A percentile compares a stretch with the other conserved stretches of the same genome.
Evolutionary conservation across 2,329 filamentous ascomycete genomes (phyloP).

Genomic region (Microdochium nivale): DNA sequence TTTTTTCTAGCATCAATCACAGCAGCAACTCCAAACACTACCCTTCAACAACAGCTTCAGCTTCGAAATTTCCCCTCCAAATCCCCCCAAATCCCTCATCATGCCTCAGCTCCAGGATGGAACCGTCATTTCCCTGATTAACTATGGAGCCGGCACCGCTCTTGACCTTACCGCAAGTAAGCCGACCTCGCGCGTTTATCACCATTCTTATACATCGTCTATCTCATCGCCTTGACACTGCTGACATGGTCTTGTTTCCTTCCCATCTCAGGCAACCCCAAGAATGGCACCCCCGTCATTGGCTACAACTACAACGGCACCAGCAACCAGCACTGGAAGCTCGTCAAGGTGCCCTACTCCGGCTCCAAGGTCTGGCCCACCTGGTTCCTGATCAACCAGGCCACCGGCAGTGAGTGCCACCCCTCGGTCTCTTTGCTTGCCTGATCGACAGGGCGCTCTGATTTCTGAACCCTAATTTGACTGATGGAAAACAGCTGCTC

Average conservation of each 20-base stretch:
- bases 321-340: slow-evolving; percentile 5
- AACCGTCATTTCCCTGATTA: slow-evolving; percentile 3
- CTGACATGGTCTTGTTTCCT: neutral
- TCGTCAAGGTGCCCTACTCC: neutral
- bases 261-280: neutral
- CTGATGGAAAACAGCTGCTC: slow-evolving; percentile 2
- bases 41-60: neutral
- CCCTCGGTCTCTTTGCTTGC: neutral
- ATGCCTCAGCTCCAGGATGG: slow-evolving; percentile 1
- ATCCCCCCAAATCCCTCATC: neutral
- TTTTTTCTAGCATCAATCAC: too few relatives aligned
- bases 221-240: too few relatives aligned
- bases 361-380: slow-evolving; percentile 1
- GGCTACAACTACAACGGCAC: slow-evolving; percentile 2
- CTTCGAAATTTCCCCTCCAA: neutral
- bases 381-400: slow-evolving; percentile 4
- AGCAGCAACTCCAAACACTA: too few relatives aligned
- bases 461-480: too few relatives aligned
- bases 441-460: too few relatives aligned
- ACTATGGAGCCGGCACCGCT: slow-evolving; percentile 4
- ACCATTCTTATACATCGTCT: neutral
- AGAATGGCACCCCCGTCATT: slow-evolving; percentile 1
- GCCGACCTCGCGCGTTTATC: neutral
- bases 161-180: slow-evolving; percentile 2
- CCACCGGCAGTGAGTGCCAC: slow-evolving; percentile 1